These are phyloP conservation scores for Cyberlindnera mycetangii DNA, from an alignment of 805 yeast genomes.

Conservation along the genomic window DNA sequence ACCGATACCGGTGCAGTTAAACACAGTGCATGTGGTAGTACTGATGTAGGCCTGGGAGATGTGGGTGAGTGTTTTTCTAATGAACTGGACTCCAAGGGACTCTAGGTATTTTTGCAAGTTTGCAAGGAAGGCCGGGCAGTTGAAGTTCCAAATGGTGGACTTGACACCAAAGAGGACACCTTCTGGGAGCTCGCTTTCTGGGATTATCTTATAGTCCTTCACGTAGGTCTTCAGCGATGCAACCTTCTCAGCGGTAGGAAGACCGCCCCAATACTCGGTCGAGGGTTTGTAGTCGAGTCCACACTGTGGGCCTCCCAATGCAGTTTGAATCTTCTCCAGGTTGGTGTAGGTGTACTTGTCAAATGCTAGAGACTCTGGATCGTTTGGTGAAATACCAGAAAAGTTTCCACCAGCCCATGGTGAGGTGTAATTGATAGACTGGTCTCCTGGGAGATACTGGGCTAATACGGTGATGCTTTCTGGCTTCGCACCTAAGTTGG, in stretches of 20 bases:
- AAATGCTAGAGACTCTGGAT: conserved; percentile 43
- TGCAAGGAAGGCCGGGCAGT: conserved; percentile 60
- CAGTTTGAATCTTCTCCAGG: conserved; percentile 39
- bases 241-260: conserved; percentile 46
- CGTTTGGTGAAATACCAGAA: conserved; percentile 59
- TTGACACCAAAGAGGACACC: conserved; percentile 56
- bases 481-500: conserved; percentile 37
- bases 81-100: conserved; percentile 48
- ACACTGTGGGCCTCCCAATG: conserved; percentile 42
- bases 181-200: conserved; percentile 38
- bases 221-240: conserved; percentile 47
- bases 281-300: conserved; percentile 57
- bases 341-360: conserved; percentile 58
- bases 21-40: conserved; percentile 38
- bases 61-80: conserved; percentile 45
- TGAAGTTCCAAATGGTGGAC: conserved; percentile 64
- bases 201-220: conserved; percentile 41
- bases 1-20: conserved; percentile 79
- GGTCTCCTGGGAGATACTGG: conserved; percentile 74
- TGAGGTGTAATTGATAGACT: conserved; percentile 67
- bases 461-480: conserved; percentile 55
- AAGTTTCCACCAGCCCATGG: conserved; percentile 79
- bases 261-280: conserved; percentile 56
- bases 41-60: conserved; percentile 50
- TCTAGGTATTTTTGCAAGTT: conserved; percentile 45